phyloP scores from a whole-genome alignment of 192 early-diverging fungal species.

The Pilobolus umbonatus region DNA sequence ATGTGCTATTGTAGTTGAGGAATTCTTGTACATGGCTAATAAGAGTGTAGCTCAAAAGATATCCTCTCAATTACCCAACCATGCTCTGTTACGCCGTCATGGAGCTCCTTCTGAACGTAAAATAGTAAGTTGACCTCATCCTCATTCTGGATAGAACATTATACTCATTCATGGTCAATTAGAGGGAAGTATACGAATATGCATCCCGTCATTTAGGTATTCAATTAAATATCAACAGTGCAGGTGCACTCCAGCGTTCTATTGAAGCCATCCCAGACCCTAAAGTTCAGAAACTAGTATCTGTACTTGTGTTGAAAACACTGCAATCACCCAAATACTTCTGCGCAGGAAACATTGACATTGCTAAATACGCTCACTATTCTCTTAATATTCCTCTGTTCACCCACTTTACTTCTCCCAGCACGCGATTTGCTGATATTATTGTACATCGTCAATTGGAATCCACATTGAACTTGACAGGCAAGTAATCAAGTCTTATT shows the following conservation, averaged over 20 bases:
- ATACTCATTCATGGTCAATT: background rate
- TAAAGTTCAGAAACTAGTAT: slow-evolving; percentile 66
- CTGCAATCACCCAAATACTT: slow-evolving; percentile 99
- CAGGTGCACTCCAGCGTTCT: slow-evolving; percentile 48
- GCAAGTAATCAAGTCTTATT: slow-evolving; percentile 17
- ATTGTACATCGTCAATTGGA: slow-evolving; percentile 91
- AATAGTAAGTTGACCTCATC: slow-evolving; percentile 18
- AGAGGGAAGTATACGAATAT: slow-evolving; percentile 44
- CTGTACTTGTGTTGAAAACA: slow-evolving; percentile 78
- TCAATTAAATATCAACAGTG: slow-evolving; percentile 63
- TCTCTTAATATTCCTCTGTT: slow-evolving; percentile 87
- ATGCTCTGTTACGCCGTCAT: slow-evolving; percentile 85
- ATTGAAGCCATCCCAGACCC: slow-evolving; percentile 58
- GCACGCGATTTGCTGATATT: slow-evolving; percentile 93
- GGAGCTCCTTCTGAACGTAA: slow-evolving; percentile 56
- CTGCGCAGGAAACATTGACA: slow-evolving; percentile 81
- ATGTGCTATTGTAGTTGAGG: slow-evolving; percentile 81
- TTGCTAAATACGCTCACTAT: slow-evolving; percentile 80
- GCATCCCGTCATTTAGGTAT: slow-evolving; percentile 68
- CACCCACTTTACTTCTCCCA: slow-evolving; percentile 97
- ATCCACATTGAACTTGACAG: slow-evolving; percentile 43
- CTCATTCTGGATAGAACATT: background rate
- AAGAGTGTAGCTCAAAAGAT: slow-evolving; percentile 92
- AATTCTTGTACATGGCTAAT: slow-evolving; percentile 96
- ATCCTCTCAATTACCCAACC: slow-evolving; percentile 82